Evolutionary conservation across 805 yeast species (phyloP).

Genomic region (Saturnispora galanensis): DNA sequence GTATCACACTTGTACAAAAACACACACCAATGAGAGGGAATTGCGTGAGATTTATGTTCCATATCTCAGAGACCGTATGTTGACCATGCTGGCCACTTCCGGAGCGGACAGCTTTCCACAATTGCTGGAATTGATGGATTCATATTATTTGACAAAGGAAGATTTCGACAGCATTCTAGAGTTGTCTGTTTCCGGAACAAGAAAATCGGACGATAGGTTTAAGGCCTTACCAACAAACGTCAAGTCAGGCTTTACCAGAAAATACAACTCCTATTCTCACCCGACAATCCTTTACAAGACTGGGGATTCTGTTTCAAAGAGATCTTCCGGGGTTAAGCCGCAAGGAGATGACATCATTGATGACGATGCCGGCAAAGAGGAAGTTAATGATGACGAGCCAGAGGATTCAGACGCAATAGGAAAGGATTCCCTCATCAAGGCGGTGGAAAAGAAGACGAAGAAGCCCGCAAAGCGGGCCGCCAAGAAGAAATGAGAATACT

Average conservation of each 20-base stretch:
- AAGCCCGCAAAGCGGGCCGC: not conserved
- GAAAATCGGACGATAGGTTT: constrained; percentile 31
- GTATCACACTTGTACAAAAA: constrained; percentile 72
- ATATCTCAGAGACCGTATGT: constrained; percentile 43
- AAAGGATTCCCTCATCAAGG: constrained; percentile 57
- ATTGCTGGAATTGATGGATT: constrained; percentile 68
- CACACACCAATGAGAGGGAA: constrained; percentile 66
- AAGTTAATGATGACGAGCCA: constrained; percentile 31
- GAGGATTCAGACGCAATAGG: constrained; percentile 39
- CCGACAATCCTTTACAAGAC: constrained; percentile 79
- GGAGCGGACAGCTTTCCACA: constrained; percentile 58
- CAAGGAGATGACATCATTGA: constrained; percentile 60
- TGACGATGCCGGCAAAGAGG: constrained; percentile 31
- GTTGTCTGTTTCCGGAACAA: constrained; percentile 55
- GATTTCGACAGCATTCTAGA: constrained; percentile 90
- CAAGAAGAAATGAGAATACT: too few species aligned
- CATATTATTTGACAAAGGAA: constrained; percentile 76
- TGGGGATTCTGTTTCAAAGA: constrained; percentile 47
- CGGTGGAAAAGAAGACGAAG: constrained; percentile 21
- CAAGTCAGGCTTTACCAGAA: constrained; percentile 79
- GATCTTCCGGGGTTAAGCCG: constrained; percentile 23
- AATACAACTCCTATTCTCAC: constrained; percentile 65
- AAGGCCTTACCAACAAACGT: constrained; percentile 68
- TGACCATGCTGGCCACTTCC: constrained; percentile 44
- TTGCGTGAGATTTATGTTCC: constrained; percentile 73